Evolutionary conservation across 768 basidiomycete genomes (phyloP).

Genomic region (Agaricus blazei): DNA sequence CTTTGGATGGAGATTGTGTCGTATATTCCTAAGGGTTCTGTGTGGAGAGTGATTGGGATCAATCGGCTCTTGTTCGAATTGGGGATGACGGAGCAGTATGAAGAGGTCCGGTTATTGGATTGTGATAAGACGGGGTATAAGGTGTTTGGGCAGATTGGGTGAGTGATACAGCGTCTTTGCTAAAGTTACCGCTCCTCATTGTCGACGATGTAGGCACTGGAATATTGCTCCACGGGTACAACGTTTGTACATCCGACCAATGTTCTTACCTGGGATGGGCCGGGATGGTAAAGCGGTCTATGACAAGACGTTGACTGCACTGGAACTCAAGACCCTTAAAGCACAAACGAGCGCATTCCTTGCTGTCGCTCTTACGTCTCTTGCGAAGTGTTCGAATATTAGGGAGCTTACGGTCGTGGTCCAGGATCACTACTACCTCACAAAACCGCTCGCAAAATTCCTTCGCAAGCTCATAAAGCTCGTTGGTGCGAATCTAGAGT

Average conservation of each 20-base stretch:
- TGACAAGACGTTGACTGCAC: neutral
- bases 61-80: constrained; percentile 25
- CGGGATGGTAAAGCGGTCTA: constrained; percentile 3
- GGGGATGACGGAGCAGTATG: constrained; percentile 23
- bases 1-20: constrained; percentile 22
- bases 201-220: constrained; percentile 6
- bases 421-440: constrained; percentile 17
- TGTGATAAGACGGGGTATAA: constrained; percentile 17
- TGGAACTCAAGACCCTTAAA: neutral
- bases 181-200: neutral
- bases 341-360: constrained; percentile 9
- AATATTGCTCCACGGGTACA: constrained; percentile 19
- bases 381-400: constrained; percentile 16
- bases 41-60: constrained; percentile 23
- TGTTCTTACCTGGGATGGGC: constrained; percentile 19
- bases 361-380: constrained; percentile 6
- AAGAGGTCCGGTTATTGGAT: constrained; percentile 22
- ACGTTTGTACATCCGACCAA: constrained; percentile 21
- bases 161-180: neutral
- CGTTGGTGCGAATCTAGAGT: constrained; percentile 15
- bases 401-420: constrained; percentile 20
- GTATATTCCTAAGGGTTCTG: constrained; percentile 17
- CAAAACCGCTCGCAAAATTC: constrained; percentile 16
- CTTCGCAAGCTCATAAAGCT: constrained; percentile 17
- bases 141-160: constrained; percentile 20